A percentile compares a stretch with the other conserved stretches of the same genome.
Conservation (phyloP, 495 filamentous ascomycete genomes). For the Aspergillus conjunctus region DNA sequence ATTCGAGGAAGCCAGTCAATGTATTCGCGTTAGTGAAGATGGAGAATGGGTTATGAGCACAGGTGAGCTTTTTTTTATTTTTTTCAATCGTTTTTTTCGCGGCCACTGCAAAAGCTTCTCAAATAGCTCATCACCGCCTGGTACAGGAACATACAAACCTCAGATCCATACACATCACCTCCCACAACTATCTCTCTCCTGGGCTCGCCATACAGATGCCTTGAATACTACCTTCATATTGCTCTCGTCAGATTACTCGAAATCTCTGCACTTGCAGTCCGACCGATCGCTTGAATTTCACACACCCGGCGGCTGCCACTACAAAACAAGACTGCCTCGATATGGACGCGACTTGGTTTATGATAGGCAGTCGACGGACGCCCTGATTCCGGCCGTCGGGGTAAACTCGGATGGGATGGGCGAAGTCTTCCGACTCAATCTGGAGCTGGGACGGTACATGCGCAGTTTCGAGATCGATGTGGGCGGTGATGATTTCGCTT, state of each 20-base stretch:
- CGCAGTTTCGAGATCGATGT: conserved; percentile 80
- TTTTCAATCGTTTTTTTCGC: conserved; percentile 9
- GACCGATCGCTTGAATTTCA: conserved; percentile 94
- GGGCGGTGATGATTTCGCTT: conserved; percentile 73
- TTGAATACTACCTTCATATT: conserved; percentile 94
- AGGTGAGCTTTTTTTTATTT: conserved; percentile 45
- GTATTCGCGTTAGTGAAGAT: conserved; percentile 89
- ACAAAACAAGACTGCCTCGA: conserved; percentile 81
- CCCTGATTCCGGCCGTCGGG: conserved; percentile 83
- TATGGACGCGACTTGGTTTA: conserved; percentile 91
- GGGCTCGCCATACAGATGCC: conserved; percentile 85
- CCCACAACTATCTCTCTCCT: conserved; percentile 89
- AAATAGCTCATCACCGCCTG: not conserved
- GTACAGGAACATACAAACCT: conserved; percentile 80
- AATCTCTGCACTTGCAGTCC: conserved; percentile 89
- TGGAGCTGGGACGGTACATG: conserved; percentile 90
- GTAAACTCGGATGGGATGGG: conserved; percentile 80
- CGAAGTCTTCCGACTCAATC: conserved; percentile 89
- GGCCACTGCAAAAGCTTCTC: not conserved
- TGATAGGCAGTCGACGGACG: conserved; percentile 82
- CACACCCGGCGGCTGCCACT: conserved; percentile 84
- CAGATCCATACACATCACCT: conserved; percentile 96
- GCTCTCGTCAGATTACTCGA: conserved; percentile 91
- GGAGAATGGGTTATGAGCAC: conserved; percentile 98
- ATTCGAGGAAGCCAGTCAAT: conserved; percentile 96